These are phyloP conservation scores for Polychaeton citri DNA, from an alignment of 2,329 filamentous ascomycete species.

Conservation along the genomic window DNA sequence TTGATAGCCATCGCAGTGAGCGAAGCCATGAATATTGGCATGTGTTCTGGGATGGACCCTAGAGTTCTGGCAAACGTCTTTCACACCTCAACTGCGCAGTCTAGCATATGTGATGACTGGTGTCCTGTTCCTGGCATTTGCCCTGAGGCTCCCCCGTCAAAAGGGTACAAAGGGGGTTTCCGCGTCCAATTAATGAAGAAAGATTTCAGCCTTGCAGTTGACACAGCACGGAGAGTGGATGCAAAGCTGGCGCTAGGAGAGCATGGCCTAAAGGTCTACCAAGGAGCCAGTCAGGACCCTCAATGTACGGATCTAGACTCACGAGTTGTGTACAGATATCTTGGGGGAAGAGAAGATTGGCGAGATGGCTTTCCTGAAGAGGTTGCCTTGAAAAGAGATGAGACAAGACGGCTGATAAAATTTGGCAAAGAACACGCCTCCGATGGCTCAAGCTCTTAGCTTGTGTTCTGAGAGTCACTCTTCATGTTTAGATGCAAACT, in stretches of 20 bases:
- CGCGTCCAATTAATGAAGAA: slow-evolving; percentile 48
- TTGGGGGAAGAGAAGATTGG: slow-evolving; percentile 43
- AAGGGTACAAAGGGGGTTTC: slow-evolving; percentile 42
- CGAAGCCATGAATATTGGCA: slow-evolving; percentile 49
- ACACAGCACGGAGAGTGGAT: slow-evolving; percentile 41
- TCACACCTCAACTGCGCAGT: slow-evolving; percentile 39
- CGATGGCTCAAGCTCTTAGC: no score
- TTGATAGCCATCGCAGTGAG: slow-evolving; percentile 45
- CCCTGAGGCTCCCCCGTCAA: slow-evolving; percentile 33
- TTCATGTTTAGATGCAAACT: no score
- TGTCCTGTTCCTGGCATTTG: slow-evolving; percentile 39
- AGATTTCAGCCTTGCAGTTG: slow-evolving; percentile 42
- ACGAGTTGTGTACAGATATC: slow-evolving; percentile 43
- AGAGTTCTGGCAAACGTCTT: slow-evolving; percentile 39
- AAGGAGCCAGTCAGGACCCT: slow-evolving; percentile 36
- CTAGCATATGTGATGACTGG: slow-evolving; percentile 38
- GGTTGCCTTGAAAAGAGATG: slow-evolving; percentile 16
- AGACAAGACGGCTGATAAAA: slow-evolving; percentile 13
- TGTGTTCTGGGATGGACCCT: slow-evolving; percentile 43
- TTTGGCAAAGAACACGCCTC: slow-evolving; percentile 13
- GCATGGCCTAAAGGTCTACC: slow-evolving; percentile 38
- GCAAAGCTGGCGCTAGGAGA: slow-evolving; percentile 38
- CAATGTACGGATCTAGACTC: slow-evolving; percentile 43
- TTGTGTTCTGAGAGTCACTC: no score
- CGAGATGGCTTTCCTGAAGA: slow-evolving; percentile 15